Evolutionary conservation across 2,329 filamentous ascomycete genomes (phyloP), one percentile per base, ranked within the genome.

Genomic region (Colletotrichum tropicicola): DNA sequence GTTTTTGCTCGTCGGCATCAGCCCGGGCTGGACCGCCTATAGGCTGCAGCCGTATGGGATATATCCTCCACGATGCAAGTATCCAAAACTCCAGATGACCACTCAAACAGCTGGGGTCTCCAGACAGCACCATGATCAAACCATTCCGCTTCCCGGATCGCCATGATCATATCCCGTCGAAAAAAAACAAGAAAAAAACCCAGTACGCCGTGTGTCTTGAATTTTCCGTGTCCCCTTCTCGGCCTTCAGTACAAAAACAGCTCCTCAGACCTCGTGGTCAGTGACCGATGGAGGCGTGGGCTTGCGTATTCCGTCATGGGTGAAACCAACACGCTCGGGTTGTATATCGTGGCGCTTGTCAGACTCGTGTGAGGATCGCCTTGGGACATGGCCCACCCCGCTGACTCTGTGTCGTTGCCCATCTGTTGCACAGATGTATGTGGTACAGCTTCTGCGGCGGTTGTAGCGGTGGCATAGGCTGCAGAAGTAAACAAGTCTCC

Each of bases 221-320:
- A 13, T 19, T 17, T 19, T 27, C 15, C 13, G 12, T 55, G 7
- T 12, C n/a, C n/a, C 17, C 28, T n/a, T 21, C n/a, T 28, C 19
- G 12, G 21, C 6, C n/a, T 4, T 60, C 30, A 60, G 28, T 48
- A 56, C 27, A 77, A 69, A 59, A 74, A 81, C 4, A 82, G 69
- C 67, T 82, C 81, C 25, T 82, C 80, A 2, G 80, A 82, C 58
- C 80, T 72, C 5, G 77, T 80, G 7, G 80, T 79, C 68, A 78
- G 66, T 0, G 74, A 75, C 53, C 80, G 73, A 17, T 73, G 73
- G 6, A 79, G 69, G 43, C 71, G 68, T 17, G 68, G 58, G 37
- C 66, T 67, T 19, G 54, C 72, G 30, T 70, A 70, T 6, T 76
- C 74, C 10, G 77, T 75, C n/a, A 81, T 68, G 4, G 79, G 79